These are phyloP conservation scores for Torulaspora microellipsoides DNA, from an alignment of 805 yeast genomes.

Conservation along the genomic window DNA sequence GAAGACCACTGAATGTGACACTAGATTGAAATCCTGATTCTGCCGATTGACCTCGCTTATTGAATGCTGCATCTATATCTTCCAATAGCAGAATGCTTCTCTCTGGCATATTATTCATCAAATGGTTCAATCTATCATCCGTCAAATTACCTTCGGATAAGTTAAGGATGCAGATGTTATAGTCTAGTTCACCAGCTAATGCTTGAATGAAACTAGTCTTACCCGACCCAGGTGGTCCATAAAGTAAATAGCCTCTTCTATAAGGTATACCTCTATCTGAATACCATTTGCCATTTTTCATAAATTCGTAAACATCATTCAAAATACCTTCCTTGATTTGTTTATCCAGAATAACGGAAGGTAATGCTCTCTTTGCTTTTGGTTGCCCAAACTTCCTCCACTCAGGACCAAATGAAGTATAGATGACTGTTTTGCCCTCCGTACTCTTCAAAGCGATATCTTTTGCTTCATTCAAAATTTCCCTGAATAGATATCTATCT, in stretches of 20 bases:
- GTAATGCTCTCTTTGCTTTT: conserved; percentile 74
- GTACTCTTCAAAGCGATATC: conserved; percentile 70
- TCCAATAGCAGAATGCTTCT: conserved; percentile 80
- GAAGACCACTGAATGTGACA: conserved; percentile 89
- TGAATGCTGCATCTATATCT: conserved; percentile 95
- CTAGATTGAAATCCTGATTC: conserved; percentile 82
- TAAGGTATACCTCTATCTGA: conserved; percentile 96
- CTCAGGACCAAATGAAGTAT: conserved; percentile 95
- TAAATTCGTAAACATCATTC: conserved; percentile 73
- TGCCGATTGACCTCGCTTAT: conserved; percentile 65
- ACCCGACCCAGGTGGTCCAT: conserved; percentile 98
- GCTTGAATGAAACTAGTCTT: conserved; percentile 96
- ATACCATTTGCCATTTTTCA: conserved; percentile 83
- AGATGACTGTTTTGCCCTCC: conserved; percentile 91
- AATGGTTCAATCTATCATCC: conserved; percentile 88
- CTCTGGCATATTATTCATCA: conserved; percentile 94
- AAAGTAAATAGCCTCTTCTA: conserved; percentile 86
- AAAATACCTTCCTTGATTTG: conserved; percentile 65
- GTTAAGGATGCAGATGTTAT: conserved; percentile 89
- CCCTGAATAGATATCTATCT: conserved; percentile 66
- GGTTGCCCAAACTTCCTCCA: conserved; percentile 99
- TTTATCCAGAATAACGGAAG: conserved; percentile 78
- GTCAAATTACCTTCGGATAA: conserved; percentile 87
- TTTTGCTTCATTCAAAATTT: conserved; percentile 79
- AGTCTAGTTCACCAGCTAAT: conserved; percentile 91